Percentiles rank a stretch among this genome's conserved stretches.
Conservation (phyloP, 2,329 filamentous ascomycete species). For the Didymella lethalis region DNA sequence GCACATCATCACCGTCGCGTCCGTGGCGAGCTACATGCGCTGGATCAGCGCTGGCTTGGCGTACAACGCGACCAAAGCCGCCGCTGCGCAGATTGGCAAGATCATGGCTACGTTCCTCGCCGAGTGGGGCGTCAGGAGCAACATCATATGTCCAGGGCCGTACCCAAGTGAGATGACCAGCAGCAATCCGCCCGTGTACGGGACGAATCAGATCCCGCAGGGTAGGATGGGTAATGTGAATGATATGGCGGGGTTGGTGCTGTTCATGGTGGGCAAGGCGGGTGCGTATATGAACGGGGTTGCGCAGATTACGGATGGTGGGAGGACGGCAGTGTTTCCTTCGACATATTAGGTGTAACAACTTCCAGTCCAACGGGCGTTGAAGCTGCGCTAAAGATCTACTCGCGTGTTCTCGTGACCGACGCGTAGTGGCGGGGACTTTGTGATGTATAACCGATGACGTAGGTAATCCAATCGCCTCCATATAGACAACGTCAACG, state of each 20-base stretch:
- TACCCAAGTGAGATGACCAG: conserved; percentile 57
- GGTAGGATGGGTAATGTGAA: conserved; percentile 53
- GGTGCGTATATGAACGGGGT: conserved; percentile 64
- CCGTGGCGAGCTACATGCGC: conserved; percentile 53
- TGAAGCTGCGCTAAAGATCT: background rate
- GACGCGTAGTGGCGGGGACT: conserved; percentile 4
- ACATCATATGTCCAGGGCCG: conserved; percentile 56
- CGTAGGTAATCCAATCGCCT: conserved; percentile 9
- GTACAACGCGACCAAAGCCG: conserved; percentile 57
- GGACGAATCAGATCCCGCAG: conserved; percentile 48
- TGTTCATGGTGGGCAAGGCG: conserved; percentile 61
- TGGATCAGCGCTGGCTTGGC: conserved; percentile 49
- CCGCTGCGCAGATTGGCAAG: conserved; percentile 56
- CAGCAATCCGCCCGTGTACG: conserved; percentile 38
- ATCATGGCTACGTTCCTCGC: conserved; percentile 54
- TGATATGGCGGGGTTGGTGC: conserved; percentile 59
- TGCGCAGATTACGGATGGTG: conserved; percentile 59
- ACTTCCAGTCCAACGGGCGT: background rate
- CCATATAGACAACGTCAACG: conserved; percentile 9
- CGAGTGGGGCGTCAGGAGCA: conserved; percentile 57
- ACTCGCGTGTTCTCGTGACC: conserved; percentile 9
- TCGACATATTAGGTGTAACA: conserved; percentile 39
- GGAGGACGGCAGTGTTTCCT: conserved; percentile 49
- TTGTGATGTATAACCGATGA: conserved; percentile 14
- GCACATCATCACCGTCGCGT: conserved; percentile 58